phyloP scores from a whole-genome alignment of 2,329 filamentous ascomycete species.

The Exophiala dermatitidis region DNA sequence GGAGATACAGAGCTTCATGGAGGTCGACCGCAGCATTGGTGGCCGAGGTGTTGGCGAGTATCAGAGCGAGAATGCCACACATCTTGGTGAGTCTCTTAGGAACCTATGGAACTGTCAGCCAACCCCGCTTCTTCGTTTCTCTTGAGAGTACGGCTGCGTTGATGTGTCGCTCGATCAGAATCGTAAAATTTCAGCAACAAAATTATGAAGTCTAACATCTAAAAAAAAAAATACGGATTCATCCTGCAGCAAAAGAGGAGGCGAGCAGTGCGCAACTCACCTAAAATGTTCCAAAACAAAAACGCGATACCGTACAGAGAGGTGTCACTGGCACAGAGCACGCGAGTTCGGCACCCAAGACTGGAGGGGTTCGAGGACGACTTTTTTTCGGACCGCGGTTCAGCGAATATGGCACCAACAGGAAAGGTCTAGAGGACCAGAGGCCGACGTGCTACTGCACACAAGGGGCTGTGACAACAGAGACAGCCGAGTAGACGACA shows the following conservation, averaged over 20 bases:
- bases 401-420: conserved; percentile 3
- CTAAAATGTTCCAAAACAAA: conserved; percentile 4
- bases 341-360: background rate
- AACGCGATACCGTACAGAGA: background rate
- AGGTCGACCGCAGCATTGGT: conserved; percentile 56
- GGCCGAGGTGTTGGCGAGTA: conserved; percentile 49
- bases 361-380: conserved; percentile 7
- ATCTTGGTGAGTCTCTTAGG: conserved; percentile 37
- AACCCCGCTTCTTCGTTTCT: background rate
- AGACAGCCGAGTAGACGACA: conserved; percentile 7
- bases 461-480: background rate
- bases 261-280: conserved; percentile 3
- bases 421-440: background rate
- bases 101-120: conserved; percentile 6
- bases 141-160: background rate
- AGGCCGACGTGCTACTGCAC: background rate
- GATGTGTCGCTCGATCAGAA: conserved; percentile 14
- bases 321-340: background rate
- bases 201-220: conserved; percentile 46
- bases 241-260: conserved; percentile 30
- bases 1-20: conserved; percentile 64
- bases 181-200: conserved; percentile 24
- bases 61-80: conserved; percentile 57
- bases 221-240: conserved; percentile 36
- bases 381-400: conserved; percentile 8